A percentile compares a stretch with the other conserved stretches of the same genome.
These are phyloP conservation scores for Letharia columbiana DNA, from an alignment of 495 filamentous ascomycete genomes.

Conservation along the genomic window DNA sequence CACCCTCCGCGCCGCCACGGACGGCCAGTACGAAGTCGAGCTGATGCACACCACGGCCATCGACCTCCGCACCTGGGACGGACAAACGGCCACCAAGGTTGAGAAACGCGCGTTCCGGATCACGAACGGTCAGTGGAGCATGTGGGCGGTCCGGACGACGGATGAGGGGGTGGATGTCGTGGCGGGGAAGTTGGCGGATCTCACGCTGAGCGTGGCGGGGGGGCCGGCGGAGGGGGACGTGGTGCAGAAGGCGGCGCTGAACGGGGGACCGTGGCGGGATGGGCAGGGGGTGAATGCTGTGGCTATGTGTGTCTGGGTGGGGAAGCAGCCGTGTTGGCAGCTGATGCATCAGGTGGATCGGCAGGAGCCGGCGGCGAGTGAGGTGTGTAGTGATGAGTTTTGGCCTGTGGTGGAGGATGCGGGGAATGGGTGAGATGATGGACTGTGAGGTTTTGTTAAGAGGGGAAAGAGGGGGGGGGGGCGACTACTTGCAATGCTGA, in stretches of 20 bases:
- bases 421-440: not conserved
- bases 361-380: not conserved
- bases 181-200: not conserved
- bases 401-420: not conserved
- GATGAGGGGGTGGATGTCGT: not conserved
- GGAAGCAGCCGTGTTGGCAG: not conserved
- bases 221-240: not conserved
- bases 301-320: not conserved
- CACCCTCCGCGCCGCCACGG: not conserved
- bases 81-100: not conserved
- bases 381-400: not conserved
- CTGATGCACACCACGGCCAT: not conserved
- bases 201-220: not conserved
- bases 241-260: not conserved
- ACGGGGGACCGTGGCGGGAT: not conserved
- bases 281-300: not conserved
- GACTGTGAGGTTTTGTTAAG: not conserved
- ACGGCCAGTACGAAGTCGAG: not conserved
- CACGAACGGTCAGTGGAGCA: not conserved
- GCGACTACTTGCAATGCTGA: not conserved
- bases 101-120: not conserved
- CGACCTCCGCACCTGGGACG: not conserved
- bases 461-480: not conserved
- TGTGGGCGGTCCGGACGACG: not conserved
- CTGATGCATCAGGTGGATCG: not conserved